Evolutionary conservation across 352 stramenopile species (phyloP).

Genomic region (Pythium rhizo-oryzae): DNA sequence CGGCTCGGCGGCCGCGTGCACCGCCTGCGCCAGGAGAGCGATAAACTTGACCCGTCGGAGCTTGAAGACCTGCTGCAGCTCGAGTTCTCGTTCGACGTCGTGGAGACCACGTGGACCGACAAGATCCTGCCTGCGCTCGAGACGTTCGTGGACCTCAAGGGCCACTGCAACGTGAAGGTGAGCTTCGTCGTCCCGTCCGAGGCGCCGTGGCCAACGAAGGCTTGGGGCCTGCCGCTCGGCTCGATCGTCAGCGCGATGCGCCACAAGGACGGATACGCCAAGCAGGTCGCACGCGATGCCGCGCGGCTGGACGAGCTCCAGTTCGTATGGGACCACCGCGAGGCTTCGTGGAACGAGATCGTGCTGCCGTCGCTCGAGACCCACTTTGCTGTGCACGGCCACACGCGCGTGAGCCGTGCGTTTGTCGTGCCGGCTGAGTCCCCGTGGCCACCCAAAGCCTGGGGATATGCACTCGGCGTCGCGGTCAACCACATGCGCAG

Average conservation of each 20-base stretch:
- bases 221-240: slow-evolving; percentile 29
- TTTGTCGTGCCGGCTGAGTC: slow-evolving; percentile 30
- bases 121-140: slow-evolving; percentile 27
- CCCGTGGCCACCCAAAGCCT: slow-evolving; percentile 25
- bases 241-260: slow-evolving; percentile 21
- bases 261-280: slow-evolving; percentile 17
- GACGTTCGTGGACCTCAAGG: slow-evolving; percentile 11
- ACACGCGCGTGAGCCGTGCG: slow-evolving; percentile 16
- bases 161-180: slow-evolving; percentile 26
- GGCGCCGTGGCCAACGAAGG: slow-evolving; percentile 25
- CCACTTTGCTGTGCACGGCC: slow-evolving; percentile 19
- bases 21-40: slow-evolving; percentile 9
- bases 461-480: slow-evolving; percentile 20
- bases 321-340: slow-evolving; percentile 33
- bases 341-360: slow-evolving; percentile 23
- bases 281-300: slow-evolving; percentile 25
- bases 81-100: slow-evolving; percentile 32
- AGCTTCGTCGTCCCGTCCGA: slow-evolving; percentile 26
- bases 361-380: slow-evolving; percentile 25
- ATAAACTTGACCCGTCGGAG: slow-evolving; percentile 16
- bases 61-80: slow-evolving; percentile 23
- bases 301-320: slow-evolving; percentile 21
- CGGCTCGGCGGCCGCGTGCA: slow-evolving; percentile 40
- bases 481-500: slow-evolving; percentile 34
- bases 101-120: slow-evolving; percentile 26